Evolutionary conservation across 2,329 filamentous ascomycete species (phyloP), one percentile per base, ranked within the genome.

Genomic region (Fusarium concolor): DNA sequence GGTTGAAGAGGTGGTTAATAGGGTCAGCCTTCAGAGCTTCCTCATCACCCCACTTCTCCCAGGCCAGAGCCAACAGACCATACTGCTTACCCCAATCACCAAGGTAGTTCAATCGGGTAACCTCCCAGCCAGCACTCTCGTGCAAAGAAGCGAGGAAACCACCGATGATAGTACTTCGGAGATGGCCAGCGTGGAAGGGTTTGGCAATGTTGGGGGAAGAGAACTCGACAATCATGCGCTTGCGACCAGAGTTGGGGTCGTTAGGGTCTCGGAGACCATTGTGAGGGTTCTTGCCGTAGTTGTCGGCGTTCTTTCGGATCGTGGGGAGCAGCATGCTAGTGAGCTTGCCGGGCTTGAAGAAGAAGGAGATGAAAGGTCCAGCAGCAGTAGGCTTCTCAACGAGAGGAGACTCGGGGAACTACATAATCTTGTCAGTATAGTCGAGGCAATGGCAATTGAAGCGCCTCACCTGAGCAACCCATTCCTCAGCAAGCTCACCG

Each of bases 151-250:
- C 83, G 39, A 94, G 82, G 80, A 93, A 94, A 38, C 90, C 90
- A 47, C 91, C 91, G 63, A 94, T 93, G 75, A 94, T 93, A 37
- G 91, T 94, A 71, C 89, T 91, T 74, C 92, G 86, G 72, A 94
- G 82, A 78, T 94, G 91, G 14, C 91, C 90, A 38, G 91, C 91
- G 76, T 93, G 91, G 82, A 94, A 94, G 24, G 91, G 92, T 80
- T 95, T 95, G 44, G 92, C 92, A 62, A 96, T 94, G 77, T 96
- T 96, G 50, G 93, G 92, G 10, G 91, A 94, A 10, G 90, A 93
- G 79, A 95, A 96, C 75, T 96, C 92, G 72, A 96, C 86, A 51
- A 96, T 87, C 75, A 89, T 86, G 63, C 85, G 86, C 83, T 92
- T 92, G 72, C 83, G 83, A 65, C 86, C 88, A 61, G 85, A 82